Evolutionary conservation across 164 flowering plant species (phyloP), one percentile per base, ranked within the genome.

Genomic region (Vitis rotundifolia): DNA sequence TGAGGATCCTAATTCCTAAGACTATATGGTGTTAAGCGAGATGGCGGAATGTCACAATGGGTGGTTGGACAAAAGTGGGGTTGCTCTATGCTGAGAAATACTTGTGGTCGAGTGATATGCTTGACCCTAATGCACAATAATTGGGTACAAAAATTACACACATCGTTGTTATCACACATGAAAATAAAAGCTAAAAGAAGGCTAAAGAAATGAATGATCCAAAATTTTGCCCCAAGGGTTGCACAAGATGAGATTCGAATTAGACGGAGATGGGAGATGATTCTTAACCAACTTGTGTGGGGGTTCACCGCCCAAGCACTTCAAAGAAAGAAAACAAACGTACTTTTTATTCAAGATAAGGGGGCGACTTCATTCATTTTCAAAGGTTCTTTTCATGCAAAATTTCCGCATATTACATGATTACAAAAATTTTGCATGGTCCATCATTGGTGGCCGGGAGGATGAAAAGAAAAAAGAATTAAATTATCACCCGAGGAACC

Each of bases 231-330:
- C 59, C 11, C 48, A 8, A 61, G 9, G 64, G 18, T 19, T 5
- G 7, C 28, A 14, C 48, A 31, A 31, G 64, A 31, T 12, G 9
- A 61, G 64, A 61, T 31, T 61, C 49, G 26, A 37, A 49, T 37
- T 61, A 4, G 19, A 9, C 15, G n/a, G n/a, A 61, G 8, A 7
- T 16, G 70, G 12, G 37, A 50, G 16, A 22, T 49, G 56, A 61
- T 69, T 69, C 66, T 53, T 69, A 18, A 12, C 60, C 68, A 56
- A 71, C 50, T 49, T 44, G 75, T 62, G 73, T 62, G 37, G 67
- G 66, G 51, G 12, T 8, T 7, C 60, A 51, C 63, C 29, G 5
- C 6, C 16, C 53, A 16, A 63, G 63, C 57, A 28, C 1, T 48
- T 22, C 51, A 44, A 47, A 64, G 56, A 64, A 55, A 71, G 26